A percentile compares a stretch with the other conserved stretches of the same genome.
Conservation (phyloP, 371 early-diverging fungal species). For the Dinochytrium kinnereticum region DNA sequence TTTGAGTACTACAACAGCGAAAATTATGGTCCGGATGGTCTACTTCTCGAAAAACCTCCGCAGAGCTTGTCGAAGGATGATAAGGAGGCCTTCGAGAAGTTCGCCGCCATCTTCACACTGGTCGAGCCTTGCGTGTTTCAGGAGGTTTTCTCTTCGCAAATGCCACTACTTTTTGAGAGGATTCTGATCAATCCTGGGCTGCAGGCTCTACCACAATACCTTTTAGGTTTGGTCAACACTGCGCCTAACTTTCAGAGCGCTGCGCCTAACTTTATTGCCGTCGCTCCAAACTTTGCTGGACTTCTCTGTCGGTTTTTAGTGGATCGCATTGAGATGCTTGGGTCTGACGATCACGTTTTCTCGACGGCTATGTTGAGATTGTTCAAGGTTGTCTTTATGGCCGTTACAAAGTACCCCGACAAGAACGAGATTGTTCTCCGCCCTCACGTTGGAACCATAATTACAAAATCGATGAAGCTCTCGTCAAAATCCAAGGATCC, state of each 20-base stretch:
- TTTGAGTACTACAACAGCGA: constrained; percentile 86
- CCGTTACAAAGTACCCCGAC: constrained; percentile 91
- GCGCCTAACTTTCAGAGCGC: constrained; percentile 13
- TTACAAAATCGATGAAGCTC: constrained; percentile 85
- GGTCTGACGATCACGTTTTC: constrained; percentile 73
- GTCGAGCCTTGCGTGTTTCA: constrained; percentile 93
- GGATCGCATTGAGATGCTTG: constrained; percentile 82
- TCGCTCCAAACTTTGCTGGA: constrained; percentile 80
- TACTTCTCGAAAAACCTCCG: constrained; percentile 38
- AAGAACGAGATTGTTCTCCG: constrained; percentile 88
- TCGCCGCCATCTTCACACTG: constrained; percentile 84
- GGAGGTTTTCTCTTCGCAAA: constrained; percentile 90
- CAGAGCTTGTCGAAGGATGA: constrained; percentile 64
- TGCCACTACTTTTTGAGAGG: constrained; percentile 83
- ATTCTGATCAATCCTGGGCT: constrained; percentile 81
- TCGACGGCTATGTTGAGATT: constrained; percentile 86
- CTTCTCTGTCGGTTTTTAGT: constrained; percentile 79
- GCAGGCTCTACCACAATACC: constrained; percentile 86
- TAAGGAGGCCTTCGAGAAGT: constrained; percentile 90
- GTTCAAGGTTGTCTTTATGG: constrained; percentile 93
- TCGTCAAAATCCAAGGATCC: constrained; percentile 85
- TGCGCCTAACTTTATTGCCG: constrained; percentile 47
- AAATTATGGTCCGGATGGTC: constrained; percentile 65
- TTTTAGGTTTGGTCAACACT: constrained; percentile 74
- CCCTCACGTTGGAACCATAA: constrained; percentile 88